Evolutionary conservation across 768 basidiomycete species (phyloP).

Genomic region (Nidularia sp.): DNA sequence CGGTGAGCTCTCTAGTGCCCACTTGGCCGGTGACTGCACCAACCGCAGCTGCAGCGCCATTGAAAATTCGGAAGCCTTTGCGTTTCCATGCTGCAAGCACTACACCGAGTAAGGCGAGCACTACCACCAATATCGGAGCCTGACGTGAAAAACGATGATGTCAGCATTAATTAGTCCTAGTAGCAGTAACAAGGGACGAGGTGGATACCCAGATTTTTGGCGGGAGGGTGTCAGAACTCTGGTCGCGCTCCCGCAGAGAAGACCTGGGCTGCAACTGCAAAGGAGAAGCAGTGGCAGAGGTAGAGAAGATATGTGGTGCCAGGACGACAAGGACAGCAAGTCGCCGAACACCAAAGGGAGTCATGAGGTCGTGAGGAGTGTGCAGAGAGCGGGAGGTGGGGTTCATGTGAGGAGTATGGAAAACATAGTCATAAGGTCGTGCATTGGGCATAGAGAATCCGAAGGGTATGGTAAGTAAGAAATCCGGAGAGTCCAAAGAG

Average conservation of each 20-base stretch:
- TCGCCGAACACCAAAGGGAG: background rate
- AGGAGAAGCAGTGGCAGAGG: background rate
- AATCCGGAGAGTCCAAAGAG: too few species aligned
- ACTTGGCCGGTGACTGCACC: conserved; percentile 1
- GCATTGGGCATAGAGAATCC: background rate
- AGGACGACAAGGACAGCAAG: background rate
- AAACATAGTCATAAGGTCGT: background rate
- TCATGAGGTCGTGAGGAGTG: background rate
- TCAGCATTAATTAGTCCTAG: background rate
- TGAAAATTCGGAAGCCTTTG: background rate
- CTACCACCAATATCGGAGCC: background rate
- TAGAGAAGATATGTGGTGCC: background rate
- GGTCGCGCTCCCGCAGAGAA: background rate
- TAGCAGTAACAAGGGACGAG: background rate
- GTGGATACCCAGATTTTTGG: background rate
- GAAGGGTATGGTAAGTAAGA: too few species aligned
- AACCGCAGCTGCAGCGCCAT: background rate
- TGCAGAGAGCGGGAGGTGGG: background rate
- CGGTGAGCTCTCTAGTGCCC: conserved; percentile 15
- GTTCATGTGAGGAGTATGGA: background rate
- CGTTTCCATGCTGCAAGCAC: background rate
- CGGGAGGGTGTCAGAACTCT: background rate
- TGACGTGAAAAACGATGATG: background rate
- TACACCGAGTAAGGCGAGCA: background rate
- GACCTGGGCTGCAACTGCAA: background rate